Evolutionary conservation across 805 yeast species (phyloP), one percentile per base, ranked within the genome.

Genomic region (Zygosaccharomyces pseudorouxii): DNA sequence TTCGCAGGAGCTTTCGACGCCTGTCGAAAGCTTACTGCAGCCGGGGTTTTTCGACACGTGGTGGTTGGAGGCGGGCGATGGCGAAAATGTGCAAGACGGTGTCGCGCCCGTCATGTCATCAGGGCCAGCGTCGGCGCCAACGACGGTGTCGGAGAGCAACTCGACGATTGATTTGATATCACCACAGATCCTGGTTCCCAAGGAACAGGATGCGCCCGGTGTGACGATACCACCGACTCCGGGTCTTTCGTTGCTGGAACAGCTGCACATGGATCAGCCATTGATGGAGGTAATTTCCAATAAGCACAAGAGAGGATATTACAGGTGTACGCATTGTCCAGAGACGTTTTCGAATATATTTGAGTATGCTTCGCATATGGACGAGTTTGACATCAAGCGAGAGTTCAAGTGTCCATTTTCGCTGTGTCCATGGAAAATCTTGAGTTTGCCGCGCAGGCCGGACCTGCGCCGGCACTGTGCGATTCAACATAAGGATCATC

Each of bases 401-500:
- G 68, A 67, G 11, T 71, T 62, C 58, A 75, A 74, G 44, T 78
- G 81, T 50, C 77, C 77, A 1, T 68, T 72, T 45, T 55, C 59
- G 16, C 64, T 68, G 16, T 77, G 81, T 55, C 75, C 77, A 2
- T 78, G 79, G 75, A 70, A 71, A 30, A 64, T 75, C 3, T 57
- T 77, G 12, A 81, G 81, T 0, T 58, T 78, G 23, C 76, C 78
- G 9, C 69, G 79, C 35, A 59, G 72, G 29, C 74, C 76, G 2
- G 81, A 77, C 53, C 66, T 77, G 29, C 67, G 72, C 52, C 67
- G 82, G 53, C 81, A 78, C 50, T 73, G 78, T 56, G 69, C 74
- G 4, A 69, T 75, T 25, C 78, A 76, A 46, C 81, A 78, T 55
- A 64, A 59, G 38, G 54, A 57, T 30, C 64, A 65, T 45, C 49